Evolutionary conservation across 495 filamentous ascomycete genomes (phyloP).

Genomic region (Darksidea phi): DNA sequence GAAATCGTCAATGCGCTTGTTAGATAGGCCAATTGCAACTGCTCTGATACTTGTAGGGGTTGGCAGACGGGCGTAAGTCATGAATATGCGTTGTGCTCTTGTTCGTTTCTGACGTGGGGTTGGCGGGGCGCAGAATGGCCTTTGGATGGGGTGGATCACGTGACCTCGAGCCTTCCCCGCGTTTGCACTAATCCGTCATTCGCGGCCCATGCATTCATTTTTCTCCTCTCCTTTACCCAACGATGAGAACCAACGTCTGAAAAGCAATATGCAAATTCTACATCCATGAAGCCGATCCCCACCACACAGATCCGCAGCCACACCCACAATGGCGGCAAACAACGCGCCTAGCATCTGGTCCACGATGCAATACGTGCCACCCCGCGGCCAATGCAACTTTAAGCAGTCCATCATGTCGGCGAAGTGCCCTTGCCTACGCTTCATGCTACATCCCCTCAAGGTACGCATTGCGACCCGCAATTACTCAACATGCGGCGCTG

Average conservation of each 20-base stretch:
- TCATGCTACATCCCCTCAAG: conserved; percentile 60
- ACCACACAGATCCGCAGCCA: neutral
- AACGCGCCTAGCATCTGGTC: conserved; percentile 37
- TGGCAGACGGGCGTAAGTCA: no score
- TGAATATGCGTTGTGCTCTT: no score
- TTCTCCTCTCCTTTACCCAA: neutral
- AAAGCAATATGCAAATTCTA: neutral
- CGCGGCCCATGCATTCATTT: neutral
- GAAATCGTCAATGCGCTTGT: no score
- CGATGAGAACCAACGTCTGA: neutral
- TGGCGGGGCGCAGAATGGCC: no score
- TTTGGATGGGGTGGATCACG: conserved; percentile 3
- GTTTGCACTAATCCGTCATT: no score
- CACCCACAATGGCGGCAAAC: conserved; percentile 4
- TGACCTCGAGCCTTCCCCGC: conserved; percentile 6
- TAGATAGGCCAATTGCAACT: no score
- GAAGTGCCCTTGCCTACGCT: conserved; percentile 54
- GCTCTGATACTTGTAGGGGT: no score
- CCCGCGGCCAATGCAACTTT: conserved; percentile 48
- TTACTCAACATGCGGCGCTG: conserved; percentile 8
- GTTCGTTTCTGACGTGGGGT: no score
- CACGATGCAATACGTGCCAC: conserved; percentile 44
- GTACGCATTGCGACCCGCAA: conserved; percentile 32
- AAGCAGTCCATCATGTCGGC: conserved; percentile 47
- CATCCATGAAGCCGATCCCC: neutral